Evolutionary conservation across 257 asterid genomes (phyloP).

Genomic region (Apocynum venetum): DNA sequence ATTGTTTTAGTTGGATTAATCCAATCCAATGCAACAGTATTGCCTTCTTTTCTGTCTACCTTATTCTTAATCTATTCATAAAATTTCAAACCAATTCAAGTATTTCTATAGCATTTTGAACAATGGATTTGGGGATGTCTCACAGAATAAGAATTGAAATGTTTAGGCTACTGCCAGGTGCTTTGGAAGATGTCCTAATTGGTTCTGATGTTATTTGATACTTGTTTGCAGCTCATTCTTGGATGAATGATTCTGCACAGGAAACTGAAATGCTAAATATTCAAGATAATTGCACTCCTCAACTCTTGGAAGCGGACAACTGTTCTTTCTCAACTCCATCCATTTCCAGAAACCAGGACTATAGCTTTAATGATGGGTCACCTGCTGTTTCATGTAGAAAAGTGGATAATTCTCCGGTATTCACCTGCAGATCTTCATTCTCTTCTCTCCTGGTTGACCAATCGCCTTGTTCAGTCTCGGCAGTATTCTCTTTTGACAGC

Average conservation of each 20-base stretch:
- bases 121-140: neutral
- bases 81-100: neutral
- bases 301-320: slow-evolving; percentile 24
- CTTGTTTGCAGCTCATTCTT: slow-evolving; percentile 47
- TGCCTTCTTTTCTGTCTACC: neutral
- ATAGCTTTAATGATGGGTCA: slow-evolving; percentile 42
- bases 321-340: slow-evolving; percentile 32
- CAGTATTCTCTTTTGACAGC: slow-evolving; percentile 27
- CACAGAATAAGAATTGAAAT: too few relatives aligned
- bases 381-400: slow-evolving; percentile 25
- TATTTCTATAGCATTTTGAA: neutral
- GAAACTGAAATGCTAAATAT: slow-evolving; percentile 18
- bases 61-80: neutral
- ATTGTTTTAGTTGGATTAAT: neutral
- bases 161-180: neutral
- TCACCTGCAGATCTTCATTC: slow-evolving; percentile 54
- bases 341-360: slow-evolving; percentile 31
- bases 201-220: neutral
- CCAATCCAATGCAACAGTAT: neutral
- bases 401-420: slow-evolving; percentile 35
- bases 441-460: slow-evolving; percentile 29
- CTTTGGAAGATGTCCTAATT: neutral
- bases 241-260: slow-evolving; percentile 36
- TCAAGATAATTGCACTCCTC: slow-evolving; percentile 15
- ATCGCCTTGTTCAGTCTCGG: slow-evolving; percentile 29